Percentiles rank a stretch among this genome's conserved stretches.
phyloP scores from a whole-genome alignment of 2,329 filamentous ascomycete species.

The Diaporthe sp. region DNA sequence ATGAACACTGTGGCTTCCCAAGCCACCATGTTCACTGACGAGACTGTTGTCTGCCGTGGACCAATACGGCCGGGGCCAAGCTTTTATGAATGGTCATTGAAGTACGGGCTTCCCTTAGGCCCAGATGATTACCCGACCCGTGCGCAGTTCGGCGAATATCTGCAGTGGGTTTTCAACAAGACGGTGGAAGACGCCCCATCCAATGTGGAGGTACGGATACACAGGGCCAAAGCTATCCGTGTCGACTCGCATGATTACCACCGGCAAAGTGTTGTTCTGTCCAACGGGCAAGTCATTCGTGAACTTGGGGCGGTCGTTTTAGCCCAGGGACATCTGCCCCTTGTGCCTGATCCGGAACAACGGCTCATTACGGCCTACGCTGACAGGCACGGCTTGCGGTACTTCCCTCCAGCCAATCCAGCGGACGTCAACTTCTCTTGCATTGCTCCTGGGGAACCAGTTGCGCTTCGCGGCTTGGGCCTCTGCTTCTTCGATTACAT shows the following conservation, averaged over 20 bases:
- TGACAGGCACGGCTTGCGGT: not conserved
- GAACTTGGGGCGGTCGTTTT: not conserved
- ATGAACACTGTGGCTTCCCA: slow-evolving; percentile 19
- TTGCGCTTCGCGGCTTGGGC: slow-evolving; percentile 2
- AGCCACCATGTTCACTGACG: slow-evolving; percentile 11
- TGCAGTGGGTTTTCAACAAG: slow-evolving; percentile 46
- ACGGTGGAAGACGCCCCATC: slow-evolving; percentile 31
- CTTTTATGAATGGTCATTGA: slow-evolving; percentile 11
- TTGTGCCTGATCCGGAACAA: not conserved
- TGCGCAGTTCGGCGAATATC: slow-evolving; percentile 35
- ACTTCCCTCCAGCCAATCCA: not conserved
- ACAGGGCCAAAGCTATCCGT: not conserved
- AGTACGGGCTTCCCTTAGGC: not conserved
- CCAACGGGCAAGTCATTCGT: slow-evolving; percentile 1
- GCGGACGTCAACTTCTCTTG: not conserved
- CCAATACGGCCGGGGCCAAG: not conserved
- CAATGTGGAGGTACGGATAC: not conserved
- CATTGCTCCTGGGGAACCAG: not conserved
- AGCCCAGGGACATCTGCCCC: slow-evolving; percentile 11
- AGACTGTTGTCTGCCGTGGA: not conserved
- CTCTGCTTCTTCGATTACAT: slow-evolving; percentile 17
- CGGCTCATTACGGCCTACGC: not conserved
- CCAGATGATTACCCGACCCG: slow-evolving; percentile 16
- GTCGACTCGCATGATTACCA: not conserved
- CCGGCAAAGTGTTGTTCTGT: not conserved